These are phyloP conservation scores for Aureobasidium namibiae DNA, from an alignment of 2,329 filamentous ascomycete genomes.

Conservation along the genomic window DNA sequence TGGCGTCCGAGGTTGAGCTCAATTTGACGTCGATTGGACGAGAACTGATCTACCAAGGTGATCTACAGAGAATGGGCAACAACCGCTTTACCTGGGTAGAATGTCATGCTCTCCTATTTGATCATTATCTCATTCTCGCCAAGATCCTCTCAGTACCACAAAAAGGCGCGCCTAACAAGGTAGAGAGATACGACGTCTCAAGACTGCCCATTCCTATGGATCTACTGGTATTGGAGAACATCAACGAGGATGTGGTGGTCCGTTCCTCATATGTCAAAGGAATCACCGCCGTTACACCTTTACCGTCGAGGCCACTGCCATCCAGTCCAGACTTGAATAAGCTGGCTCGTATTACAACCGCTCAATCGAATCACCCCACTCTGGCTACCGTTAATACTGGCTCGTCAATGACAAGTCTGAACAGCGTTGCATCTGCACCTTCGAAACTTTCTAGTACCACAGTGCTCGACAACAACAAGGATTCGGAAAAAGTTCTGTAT, in stretches of 20 bases:
- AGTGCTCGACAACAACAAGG: conserved; percentile 49
- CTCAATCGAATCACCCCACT: conserved; percentile 37
- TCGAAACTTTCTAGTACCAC: conserved; percentile 35
- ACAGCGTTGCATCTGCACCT: conserved; percentile 40
- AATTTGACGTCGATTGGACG: conserved; percentile 92
- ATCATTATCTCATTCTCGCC: conserved; percentile 90
- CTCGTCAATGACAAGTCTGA: conserved; percentile 45
- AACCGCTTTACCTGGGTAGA: conserved; percentile 91
- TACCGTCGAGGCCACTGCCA: conserved; percentile 37
- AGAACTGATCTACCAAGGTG: conserved; percentile 80
- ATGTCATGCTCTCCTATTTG: conserved; percentile 86
- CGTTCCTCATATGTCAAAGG: conserved; percentile 65
- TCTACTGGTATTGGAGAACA: conserved; percentile 81
- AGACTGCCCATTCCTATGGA: conserved; percentile 97
- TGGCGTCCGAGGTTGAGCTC: conserved; percentile 71
- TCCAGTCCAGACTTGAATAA: conserved; percentile 28
- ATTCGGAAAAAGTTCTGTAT: conserved; percentile 74
- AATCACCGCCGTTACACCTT: conserved; percentile 57
- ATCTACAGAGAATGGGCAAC: conserved; percentile 79
- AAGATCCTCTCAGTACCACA: conserved; percentile 58
- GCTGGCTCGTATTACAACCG: conserved; percentile 39
- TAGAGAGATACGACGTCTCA: conserved; percentile 82
- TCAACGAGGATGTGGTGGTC: conserved; percentile 82
- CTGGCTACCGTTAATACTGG: conserved; percentile 62
- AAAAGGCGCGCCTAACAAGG: conserved; percentile 61